Evolutionary conservation across 768 basidiomycete genomes (phyloP).

Genomic region (Phylloporus rhodoxanthus): DNA sequence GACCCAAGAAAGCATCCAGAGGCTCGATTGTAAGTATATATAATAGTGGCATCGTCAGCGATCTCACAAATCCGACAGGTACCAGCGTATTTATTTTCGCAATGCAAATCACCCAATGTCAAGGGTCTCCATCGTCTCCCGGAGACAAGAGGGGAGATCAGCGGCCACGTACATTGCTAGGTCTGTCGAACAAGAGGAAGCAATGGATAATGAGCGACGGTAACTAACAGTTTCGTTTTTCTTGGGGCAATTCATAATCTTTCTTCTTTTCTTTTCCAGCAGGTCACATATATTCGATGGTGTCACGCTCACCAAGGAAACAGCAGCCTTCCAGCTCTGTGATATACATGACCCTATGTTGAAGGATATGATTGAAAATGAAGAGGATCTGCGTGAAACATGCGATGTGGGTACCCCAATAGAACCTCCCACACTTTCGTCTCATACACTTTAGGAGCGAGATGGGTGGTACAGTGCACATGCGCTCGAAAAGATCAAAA

Average conservation of each 20-base stretch:
- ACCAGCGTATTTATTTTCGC: conserved; percentile 87
- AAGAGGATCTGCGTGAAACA: conserved; percentile 57
- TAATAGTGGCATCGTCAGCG: background rate
- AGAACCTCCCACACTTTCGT: background rate
- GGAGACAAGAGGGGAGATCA: conserved; percentile 46
- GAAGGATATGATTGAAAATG: conserved; percentile 71
- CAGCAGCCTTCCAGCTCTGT: conserved; percentile 90
- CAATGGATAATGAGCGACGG: conserved; percentile 30
- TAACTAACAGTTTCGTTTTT: conserved; percentile 8
- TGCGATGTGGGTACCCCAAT: conserved; percentile 57
- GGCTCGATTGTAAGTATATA: conserved; percentile 64
- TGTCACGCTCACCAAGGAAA: conserved; percentile 67
- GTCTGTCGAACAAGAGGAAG: conserved; percentile 32
- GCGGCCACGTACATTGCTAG: conserved; percentile 21
- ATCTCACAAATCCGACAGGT: conserved; percentile 46
- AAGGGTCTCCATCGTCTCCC: conserved; percentile 67
- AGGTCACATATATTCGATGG: conserved; percentile 90
- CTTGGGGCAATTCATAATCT: background rate
- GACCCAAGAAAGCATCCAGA: conserved; percentile 75
- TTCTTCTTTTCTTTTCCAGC: conserved; percentile 28
- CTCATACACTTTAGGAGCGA: conserved; percentile 47
- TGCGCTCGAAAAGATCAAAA: conserved; percentile 78
- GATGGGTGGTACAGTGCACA: conserved; percentile 86
- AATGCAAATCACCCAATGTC: conserved; percentile 78
- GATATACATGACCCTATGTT: conserved; percentile 88